These are phyloP conservation scores for Nannizziopsis arthrosporioides DNA, from an alignment of 2,329 filamentous ascomycete genomes.

Conservation along the genomic window DNA sequence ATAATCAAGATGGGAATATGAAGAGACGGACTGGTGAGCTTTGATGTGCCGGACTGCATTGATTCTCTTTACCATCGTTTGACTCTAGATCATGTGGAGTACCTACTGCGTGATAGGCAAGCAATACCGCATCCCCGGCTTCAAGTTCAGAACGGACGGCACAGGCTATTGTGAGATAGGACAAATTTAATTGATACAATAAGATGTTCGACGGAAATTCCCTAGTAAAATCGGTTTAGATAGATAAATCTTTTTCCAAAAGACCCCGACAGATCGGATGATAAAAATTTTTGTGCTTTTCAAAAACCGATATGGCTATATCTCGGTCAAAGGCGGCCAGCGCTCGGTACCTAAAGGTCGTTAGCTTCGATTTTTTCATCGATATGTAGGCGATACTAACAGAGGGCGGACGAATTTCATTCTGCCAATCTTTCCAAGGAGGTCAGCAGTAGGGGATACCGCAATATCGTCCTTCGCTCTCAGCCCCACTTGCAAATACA, in stretches of 20 bases:
- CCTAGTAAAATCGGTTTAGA: no score
- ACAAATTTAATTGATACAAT: no score
- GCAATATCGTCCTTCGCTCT: constrained; percentile 57
- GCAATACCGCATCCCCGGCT: no score
- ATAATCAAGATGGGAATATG: no score
- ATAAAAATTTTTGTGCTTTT: constrained; percentile 82
- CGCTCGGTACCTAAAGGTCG: constrained; percentile 42
- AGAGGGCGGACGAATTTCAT: constrained; percentile 96
- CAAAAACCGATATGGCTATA: constrained; percentile 70
- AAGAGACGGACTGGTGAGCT: no score
- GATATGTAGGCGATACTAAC: constrained; percentile 32
- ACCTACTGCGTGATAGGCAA: no score
- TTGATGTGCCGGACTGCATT: no score
- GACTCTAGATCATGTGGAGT: no score
- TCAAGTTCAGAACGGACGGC: no score
- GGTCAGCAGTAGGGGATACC: constrained; percentile 58
- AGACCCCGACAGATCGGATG: constrained; percentile 83
- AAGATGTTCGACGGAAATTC: no score
- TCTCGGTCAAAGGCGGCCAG: constrained; percentile 62
- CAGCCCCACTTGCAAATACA: constrained; percentile 71
- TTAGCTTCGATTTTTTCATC: background rate
- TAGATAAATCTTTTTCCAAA: constrained; percentile 68
- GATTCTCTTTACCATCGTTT: no score
- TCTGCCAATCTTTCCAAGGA: constrained; percentile 71
- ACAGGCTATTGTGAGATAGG: no score